These are phyloP conservation scores for Stephanodiscus minutulus DNA, from an alignment of 108 stramenopile genomes.

Conservation along the genomic window DNA sequence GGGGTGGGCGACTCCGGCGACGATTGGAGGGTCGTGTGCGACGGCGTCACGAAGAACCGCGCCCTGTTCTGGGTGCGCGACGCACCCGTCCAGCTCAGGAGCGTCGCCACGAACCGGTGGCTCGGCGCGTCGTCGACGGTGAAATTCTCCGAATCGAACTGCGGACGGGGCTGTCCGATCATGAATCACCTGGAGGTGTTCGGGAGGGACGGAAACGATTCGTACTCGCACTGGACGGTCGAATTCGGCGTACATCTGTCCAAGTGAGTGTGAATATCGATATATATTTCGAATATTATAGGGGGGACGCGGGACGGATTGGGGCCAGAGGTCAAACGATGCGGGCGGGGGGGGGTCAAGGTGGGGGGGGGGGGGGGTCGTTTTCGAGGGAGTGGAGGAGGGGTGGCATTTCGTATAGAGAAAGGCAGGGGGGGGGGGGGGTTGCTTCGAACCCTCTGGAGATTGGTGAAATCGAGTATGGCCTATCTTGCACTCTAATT, in stretches of 20 bases:
- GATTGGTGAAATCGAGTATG: no score
- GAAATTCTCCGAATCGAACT: conserved; percentile 75
- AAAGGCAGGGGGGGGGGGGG: no score
- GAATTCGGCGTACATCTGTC: conserved; percentile 73
- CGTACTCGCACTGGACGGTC: conserved; percentile 58
- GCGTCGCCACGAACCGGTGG: conserved; percentile 60
- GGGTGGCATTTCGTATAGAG: no score
- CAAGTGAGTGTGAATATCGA: conserved; percentile 37
- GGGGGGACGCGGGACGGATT: not conserved
- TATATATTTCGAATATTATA: not conserved
- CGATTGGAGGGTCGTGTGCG: conserved; percentile 76
- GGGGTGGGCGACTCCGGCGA: conserved; percentile 82
- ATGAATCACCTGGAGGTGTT: conserved; percentile 82
- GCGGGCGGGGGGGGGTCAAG: no score
- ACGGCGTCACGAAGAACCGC: not conserved
- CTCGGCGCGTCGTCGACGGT: conserved; percentile 59
- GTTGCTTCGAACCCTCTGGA: no score
- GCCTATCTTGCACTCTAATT: no score
- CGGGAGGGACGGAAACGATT: conserved; percentile 62
- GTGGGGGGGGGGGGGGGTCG: no score
- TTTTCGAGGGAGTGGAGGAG: no score
- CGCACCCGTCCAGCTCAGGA: conserved; percentile 51
- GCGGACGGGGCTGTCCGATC: conserved; percentile 85
- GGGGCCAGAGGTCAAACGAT: no score
- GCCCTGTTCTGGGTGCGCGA: conserved; percentile 65